Conservation (phyloP, 2,329 filamentous ascomycete species). For the Nemania bipapillata region DNA sequence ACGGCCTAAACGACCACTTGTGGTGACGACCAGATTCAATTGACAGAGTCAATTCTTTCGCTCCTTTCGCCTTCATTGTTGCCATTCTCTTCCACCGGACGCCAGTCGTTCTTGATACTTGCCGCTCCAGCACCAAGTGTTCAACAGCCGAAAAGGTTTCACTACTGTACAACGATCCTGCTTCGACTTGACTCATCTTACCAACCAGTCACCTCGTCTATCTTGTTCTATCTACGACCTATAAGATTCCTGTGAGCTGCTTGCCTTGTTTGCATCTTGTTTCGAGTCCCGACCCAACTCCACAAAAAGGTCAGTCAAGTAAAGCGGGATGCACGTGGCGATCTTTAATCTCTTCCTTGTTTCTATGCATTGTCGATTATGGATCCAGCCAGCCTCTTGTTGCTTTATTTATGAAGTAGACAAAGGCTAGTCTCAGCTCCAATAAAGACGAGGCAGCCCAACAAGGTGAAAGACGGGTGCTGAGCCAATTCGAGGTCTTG, state of each 20-base stretch:
- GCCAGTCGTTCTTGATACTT: constrained; percentile 47
- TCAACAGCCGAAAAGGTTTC: constrained; percentile 41
- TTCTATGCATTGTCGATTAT: not conserved
- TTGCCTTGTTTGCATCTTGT: constrained; percentile 14
- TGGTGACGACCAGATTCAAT: constrained; percentile 37
- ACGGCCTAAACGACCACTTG: constrained; percentile 37
- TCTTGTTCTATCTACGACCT: constrained; percentile 31
- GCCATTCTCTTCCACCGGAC: constrained; percentile 46
- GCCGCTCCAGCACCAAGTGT: constrained; percentile 35
- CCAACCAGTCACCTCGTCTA: constrained; percentile 23
- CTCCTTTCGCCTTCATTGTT: constrained; percentile 41
- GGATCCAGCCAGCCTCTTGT: not conserved
- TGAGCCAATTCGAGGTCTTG: not conserved
- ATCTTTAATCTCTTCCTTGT: not conserved
- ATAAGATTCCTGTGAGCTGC: constrained; percentile 31
- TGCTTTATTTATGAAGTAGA: not conserved
- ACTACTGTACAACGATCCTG: constrained; percentile 43
- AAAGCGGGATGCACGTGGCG: not conserved
- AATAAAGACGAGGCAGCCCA: constrained; percentile 1
- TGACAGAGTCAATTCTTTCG: constrained; percentile 44
- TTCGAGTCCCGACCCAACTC: constrained; percentile 11
- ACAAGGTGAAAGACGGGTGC: constrained; percentile 22
- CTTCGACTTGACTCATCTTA: constrained; percentile 32
- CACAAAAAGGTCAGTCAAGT: constrained; percentile 34
- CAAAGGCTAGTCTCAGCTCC: not conserved